These are phyloP conservation scores for Entrophospora sp. DNA, from an alignment of 192 early-diverging fungal species.

Conservation along the genomic window DNA sequence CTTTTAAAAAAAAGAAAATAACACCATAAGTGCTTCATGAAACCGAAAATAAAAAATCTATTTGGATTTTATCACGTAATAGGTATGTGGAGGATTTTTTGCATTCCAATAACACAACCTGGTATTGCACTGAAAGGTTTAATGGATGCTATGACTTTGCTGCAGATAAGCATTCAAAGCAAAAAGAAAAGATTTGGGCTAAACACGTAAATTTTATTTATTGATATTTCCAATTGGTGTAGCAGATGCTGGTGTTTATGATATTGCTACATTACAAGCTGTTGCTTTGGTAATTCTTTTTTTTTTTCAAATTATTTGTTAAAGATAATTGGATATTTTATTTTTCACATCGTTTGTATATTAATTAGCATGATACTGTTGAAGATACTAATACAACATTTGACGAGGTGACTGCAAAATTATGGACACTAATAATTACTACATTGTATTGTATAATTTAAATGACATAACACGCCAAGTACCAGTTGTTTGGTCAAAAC, in stretches of 20 bases:
- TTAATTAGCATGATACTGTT: slow-evolving; percentile 51
- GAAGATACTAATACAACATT: slow-evolving; percentile 58
- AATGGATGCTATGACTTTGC: slow-evolving; percentile 40
- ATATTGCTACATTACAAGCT: slow-evolving; percentile 38
- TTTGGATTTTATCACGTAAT: too few relatives aligned
- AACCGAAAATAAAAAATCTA: too few relatives aligned
- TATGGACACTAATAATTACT: too few relatives aligned
- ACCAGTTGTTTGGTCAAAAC: slow-evolving; percentile 44
- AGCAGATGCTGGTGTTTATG: slow-evolving; percentile 40
- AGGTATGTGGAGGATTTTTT: too few relatives aligned
- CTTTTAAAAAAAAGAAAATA: too few relatives aligned
- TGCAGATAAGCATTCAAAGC: slow-evolving; percentile 40
- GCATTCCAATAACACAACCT: too few relatives aligned
- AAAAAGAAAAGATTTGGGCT: slow-evolving; percentile 43
- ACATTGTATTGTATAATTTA: slow-evolving; percentile 47
- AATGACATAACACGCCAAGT: slow-evolving; percentile 33
- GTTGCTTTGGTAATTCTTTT: slow-evolving; percentile 36
- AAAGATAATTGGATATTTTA: not conserved
- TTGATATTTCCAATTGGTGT: slow-evolving; percentile 40
- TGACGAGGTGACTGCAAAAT: slow-evolving; percentile 42
- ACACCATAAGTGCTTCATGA: too few relatives aligned
- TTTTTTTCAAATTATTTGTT: too few relatives aligned
- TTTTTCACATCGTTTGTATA: not conserved
- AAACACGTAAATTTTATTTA: slow-evolving; percentile 27
- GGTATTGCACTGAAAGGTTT: too few relatives aligned